Percentiles rank a stretch among this genome's conserved stretches.
Evolutionary conservation across 305 asterid species (phyloP).

Genomic region (Solanum hybrid): DNA sequence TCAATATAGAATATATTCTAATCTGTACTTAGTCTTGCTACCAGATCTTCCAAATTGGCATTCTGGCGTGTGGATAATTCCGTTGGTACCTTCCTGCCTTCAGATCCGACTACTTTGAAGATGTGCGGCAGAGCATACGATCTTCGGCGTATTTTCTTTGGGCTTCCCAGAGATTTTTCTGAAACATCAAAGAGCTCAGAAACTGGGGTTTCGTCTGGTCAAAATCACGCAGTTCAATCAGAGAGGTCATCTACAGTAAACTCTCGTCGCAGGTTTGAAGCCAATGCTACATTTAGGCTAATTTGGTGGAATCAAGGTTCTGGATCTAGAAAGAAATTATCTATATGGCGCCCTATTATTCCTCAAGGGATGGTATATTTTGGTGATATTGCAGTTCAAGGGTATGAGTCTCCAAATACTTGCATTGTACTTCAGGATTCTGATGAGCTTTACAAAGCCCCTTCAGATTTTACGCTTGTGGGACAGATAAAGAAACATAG

Average conservation of each 20-base stretch:
- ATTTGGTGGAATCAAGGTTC: constrained; percentile 98
- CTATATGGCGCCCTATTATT: constrained; percentile 91
- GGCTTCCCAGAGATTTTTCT: constrained; percentile 39
- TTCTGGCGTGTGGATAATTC: constrained; percentile 98
- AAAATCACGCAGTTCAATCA: constrained; percentile 36
- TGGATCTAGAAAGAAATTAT: constrained; percentile 77
- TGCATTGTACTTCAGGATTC: constrained; percentile 78
- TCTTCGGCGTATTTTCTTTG: constrained; percentile 53
- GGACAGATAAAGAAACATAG: constrained; percentile 67
- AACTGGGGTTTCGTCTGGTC: constrained; percentile 37
- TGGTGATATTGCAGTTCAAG: constrained; percentile 87
- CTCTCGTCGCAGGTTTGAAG: constrained; percentile 68
- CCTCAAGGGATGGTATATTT: constrained; percentile 81
- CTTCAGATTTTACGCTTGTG: constrained; percentile 70
- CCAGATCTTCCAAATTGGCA: constrained; percentile 59
- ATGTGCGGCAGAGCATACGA: constrained; percentile 67
- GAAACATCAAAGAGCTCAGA: constrained; percentile 32
- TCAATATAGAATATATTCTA: neutral
- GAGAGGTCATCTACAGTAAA: constrained; percentile 56
- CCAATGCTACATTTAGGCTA: constrained; percentile 71
- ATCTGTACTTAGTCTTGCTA: constrained; percentile 12
- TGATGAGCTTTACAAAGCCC: constrained; percentile 55
- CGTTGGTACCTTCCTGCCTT: constrained; percentile 75
- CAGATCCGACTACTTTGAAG: constrained; percentile 50
- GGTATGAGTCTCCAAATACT: constrained; percentile 89